These are phyloP conservation scores for Prunus padus DNA, from an alignment of 306 rosid species.

Conservation along the genomic window DNA sequence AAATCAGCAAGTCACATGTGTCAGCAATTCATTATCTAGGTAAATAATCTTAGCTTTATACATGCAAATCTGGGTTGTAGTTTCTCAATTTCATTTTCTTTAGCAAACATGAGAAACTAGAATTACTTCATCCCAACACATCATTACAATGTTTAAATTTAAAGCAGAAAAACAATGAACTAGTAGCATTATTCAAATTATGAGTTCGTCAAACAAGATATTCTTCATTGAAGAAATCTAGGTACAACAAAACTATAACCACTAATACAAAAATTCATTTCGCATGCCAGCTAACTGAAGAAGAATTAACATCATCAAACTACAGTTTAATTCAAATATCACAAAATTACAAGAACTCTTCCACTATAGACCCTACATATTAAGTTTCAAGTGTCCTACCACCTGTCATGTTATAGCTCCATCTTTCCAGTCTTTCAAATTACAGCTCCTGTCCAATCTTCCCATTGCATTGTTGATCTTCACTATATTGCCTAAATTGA, in stretches of 20 bases:
- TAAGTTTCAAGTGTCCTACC: conserved; percentile 36
- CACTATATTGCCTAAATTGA: conserved; percentile 46
- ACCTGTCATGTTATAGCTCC: conserved; percentile 48
- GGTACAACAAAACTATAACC: conserved; percentile 18
- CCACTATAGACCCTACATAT: conserved; percentile 35
- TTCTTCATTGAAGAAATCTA: conserved; percentile 30
- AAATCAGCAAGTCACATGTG: neutral
- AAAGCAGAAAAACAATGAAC: neutral
- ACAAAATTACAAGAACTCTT: conserved; percentile 43
- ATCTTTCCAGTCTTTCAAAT: conserved; percentile 50
- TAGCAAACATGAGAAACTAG: neutral
- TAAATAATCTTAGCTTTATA: neutral
- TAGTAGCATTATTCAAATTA: neutral
- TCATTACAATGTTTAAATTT: neutral
- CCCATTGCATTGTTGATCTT: conserved; percentile 48
- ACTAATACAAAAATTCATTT: conserved; percentile 26
- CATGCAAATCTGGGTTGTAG: neutral
- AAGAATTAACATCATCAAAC: conserved; percentile 42
- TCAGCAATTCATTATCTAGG: neutral
- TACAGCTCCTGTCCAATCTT: conserved; percentile 54
- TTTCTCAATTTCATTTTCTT: neutral
- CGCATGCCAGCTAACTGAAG: conserved; percentile 29
- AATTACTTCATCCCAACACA: neutral
- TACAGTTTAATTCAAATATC: conserved; percentile 39
- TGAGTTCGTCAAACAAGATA: conserved; percentile 18